These are phyloP conservation scores for Fomitopsis pulvina DNA, from an alignment of 768 basidiomycete genomes.

Conservation along the genomic window DNA sequence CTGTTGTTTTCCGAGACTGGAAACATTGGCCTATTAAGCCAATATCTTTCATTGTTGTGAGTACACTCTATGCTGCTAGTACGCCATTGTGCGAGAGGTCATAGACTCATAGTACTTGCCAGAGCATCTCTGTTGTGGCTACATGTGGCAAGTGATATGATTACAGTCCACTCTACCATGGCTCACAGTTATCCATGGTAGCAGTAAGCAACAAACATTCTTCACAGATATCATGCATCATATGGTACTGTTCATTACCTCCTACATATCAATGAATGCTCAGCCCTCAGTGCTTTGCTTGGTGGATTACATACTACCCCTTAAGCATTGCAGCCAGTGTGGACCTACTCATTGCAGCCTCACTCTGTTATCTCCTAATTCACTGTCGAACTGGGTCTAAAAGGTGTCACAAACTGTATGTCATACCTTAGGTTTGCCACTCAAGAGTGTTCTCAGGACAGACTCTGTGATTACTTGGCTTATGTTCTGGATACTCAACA, in stretches of 20 bases:
- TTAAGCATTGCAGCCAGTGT: conserved; percentile 7
- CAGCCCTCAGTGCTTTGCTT: not conserved
- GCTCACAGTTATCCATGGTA: no score
- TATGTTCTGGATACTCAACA: conserved; percentile 15
- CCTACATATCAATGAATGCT: not conserved
- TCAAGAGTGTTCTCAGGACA: conserved; percentile 7
- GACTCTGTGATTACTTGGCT: conserved; percentile 9
- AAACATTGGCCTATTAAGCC: no score
- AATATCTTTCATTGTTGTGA: no score
- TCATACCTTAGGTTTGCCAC: not conserved
- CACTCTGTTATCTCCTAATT: conserved; percentile 15
- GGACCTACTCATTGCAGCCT: conserved; percentile 11
- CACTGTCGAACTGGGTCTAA: conserved; percentile 9
- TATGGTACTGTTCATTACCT: no score
- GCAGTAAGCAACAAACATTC: not conserved
- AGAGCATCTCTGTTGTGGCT: no score
- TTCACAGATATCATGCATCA: not conserved
- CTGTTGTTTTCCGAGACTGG: no score
- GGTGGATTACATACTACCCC: conserved; percentile 16
- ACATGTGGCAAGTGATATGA: no score
- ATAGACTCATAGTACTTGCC: no score
- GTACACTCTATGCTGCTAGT: no score
- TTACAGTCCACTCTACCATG: no score
- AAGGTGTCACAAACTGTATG: not conserved
- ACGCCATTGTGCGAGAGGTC: no score